Evolutionary conservation across 2,329 filamentous ascomycete species (phyloP), one percentile per base, ranked within the genome.

Genomic region (Aspergillus unguis): DNA sequence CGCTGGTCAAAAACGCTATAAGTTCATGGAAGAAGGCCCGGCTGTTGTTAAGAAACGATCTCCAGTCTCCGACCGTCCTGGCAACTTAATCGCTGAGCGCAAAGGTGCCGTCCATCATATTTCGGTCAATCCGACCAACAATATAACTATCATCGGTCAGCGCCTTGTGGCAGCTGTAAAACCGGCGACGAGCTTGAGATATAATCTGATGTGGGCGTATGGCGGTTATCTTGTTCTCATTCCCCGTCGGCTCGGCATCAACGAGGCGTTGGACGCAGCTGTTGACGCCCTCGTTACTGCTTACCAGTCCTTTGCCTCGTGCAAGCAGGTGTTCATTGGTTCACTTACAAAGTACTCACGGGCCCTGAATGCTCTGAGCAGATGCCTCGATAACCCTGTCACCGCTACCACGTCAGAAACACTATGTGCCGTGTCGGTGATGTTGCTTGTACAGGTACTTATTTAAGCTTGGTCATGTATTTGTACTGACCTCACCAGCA

Each of bases 1-100:
- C 7, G 71, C 71, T 3, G 78, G 78, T 3, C 66, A 76, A 59
- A 69, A 73, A 50, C 70, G 78, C 42, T 80, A 70, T 66, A 80
- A 77, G 64, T 80, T 80, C 64, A 75, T 77, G 54, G 67, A 77
- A 27, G 60, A 67, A 11, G 61, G 59, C 10, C 53, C 38, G 4
- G 44, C 33, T 9, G 41, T 44, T 11, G 17, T 33, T 5, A 28
- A 38, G 23, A 53, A 45, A 32, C 40, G 41, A 32, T 35, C 45
- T 5, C 27, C 45, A 26, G 28, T 17, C 2, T 7, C 41, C 4
- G 5, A 35, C 11, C n/a, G 7, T 23, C 26, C 27, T 11, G 10
- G 17, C 17, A 3, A 25, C 26, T 5, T 17, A 17, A 17, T 17
- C 17, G 17, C 17, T 17, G 17, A 17, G 17, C 17, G 28, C n/a